phyloP scores from a whole-genome alignment of 352 stramenopile species.

The Globisporangium echinulatum region DNA sequence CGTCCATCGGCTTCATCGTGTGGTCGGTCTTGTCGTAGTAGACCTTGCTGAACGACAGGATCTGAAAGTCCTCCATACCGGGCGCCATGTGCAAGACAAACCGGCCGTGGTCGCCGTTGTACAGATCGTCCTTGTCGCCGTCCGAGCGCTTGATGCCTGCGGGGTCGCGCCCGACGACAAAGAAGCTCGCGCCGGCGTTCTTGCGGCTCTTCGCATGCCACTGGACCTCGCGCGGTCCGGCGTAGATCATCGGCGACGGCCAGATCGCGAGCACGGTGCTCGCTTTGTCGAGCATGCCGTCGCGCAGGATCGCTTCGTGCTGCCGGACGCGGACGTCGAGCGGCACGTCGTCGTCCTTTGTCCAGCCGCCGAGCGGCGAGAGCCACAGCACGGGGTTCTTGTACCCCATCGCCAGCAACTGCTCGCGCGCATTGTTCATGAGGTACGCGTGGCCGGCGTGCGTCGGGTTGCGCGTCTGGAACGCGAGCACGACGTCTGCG shows the following conservation, averaged over 20 bases:
- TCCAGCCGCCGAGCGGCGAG: conserved; percentile 96
- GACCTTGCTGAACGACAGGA: conserved; percentile 95
- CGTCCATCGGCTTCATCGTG: conserved; percentile 96
- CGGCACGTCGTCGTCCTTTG: conserved; percentile 97
- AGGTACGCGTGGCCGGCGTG: conserved; percentile 97
- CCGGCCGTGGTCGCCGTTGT: conserved; percentile 95
- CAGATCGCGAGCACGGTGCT: conserved; percentile 98
- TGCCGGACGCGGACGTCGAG: conserved; percentile 97
- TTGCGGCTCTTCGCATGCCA: conserved; percentile 97
- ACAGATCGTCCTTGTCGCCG: conserved; percentile 93
- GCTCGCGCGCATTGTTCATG: conserved; percentile 95
- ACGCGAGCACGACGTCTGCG: conserved; percentile 96
- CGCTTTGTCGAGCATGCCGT: conserved; percentile 94
- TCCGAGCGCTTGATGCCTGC: conserved; percentile 97
- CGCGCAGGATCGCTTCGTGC: conserved; percentile 90
- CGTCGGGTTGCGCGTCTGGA: conserved; percentile 97
- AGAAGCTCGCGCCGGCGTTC: conserved; percentile 95
- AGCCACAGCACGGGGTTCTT: conserved; percentile 97
- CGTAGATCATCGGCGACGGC: conserved; percentile 98
- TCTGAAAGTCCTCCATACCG: conserved; percentile 93
- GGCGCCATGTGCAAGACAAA: conserved; percentile 96
- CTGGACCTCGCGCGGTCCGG: conserved; percentile 95
- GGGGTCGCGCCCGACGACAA: conserved; percentile 96
- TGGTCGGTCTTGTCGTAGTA: conserved; percentile 98
- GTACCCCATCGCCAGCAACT: conserved; percentile 90